Percentiles rank a stretch among this genome's conserved stretches.
phyloP scores from a whole-genome alignment of 2,329 filamentous ascomycete species.

The Neoascochyta sp. region DNA sequence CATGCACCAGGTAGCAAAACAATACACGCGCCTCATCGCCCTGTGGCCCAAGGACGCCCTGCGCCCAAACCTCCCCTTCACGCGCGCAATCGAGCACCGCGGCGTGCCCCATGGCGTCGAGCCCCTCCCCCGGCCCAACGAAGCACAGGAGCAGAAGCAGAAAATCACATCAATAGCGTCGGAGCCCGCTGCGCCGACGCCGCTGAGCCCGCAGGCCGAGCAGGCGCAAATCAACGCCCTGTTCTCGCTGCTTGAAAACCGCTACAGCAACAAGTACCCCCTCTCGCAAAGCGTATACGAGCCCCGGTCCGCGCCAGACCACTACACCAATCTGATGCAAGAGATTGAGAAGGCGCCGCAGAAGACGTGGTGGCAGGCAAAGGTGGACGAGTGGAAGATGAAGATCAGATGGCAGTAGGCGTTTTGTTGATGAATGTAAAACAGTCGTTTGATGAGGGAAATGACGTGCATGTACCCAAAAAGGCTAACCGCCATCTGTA shows the following conservation, averaged over 20 bases:
- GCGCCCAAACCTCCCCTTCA: slow-evolving; percentile 48
- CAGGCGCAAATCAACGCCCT: slow-evolving; percentile 54
- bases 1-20: slow-evolving; percentile 37
- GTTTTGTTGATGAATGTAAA: too few species aligned
- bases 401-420: slow-evolving; percentile 36
- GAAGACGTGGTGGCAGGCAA: slow-evolving; percentile 35
- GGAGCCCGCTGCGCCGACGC: slow-evolving; percentile 8
- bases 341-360: slow-evolving; percentile 36
- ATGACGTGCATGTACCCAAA: too few species aligned
- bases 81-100: slow-evolving; percentile 43
- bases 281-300: slow-evolving; percentile 26
- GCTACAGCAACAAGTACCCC: slow-evolving; percentile 47
- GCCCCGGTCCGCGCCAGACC: slow-evolving; percentile 33
- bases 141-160: slow-evolving; percentile 5
- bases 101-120: slow-evolving; percentile 29
- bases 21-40: slow-evolving; percentile 49
- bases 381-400: slow-evolving; percentile 37
- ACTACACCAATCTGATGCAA: slow-evolving; percentile 35
- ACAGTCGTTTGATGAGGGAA: too few species aligned
- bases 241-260: slow-evolving; percentile 57
- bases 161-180: slow-evolving; percentile 4
- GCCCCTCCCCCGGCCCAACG: slow-evolving; percentile 19
- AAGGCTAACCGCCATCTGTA: too few species aligned
- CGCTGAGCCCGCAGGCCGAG: slow-evolving; percentile 31
- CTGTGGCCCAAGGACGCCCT: slow-evolving; percentile 51